phyloP scores from a whole-genome alignment of 2,329 filamentous ascomycete species.

The Nothophoma quercina region DNA sequence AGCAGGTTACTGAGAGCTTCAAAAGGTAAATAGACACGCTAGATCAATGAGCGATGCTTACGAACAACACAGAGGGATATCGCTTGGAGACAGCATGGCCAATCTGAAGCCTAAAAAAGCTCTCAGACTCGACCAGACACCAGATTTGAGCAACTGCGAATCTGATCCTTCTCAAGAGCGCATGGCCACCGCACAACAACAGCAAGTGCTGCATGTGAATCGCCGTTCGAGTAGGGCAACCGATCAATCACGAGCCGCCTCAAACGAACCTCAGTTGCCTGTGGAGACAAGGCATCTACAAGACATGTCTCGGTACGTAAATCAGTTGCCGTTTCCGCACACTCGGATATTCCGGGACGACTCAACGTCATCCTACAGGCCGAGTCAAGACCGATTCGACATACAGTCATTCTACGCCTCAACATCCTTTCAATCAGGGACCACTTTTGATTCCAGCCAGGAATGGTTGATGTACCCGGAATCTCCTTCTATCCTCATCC shows the following conservation, averaged over 20 bases:
- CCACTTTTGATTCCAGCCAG: background rate
- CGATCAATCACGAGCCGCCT: background rate
- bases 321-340: background rate
- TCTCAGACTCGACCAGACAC: too few species aligned
- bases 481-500: background rate
- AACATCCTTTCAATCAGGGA: too few species aligned
- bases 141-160: too few species aligned
- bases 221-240: background rate
- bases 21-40: too few species aligned
- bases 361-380: background rate
- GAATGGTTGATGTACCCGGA: background rate
- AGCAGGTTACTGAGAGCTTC: too few species aligned
- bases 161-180: too few species aligned
- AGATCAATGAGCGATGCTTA: too few species aligned
- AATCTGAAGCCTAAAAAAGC: too few species aligned
- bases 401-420: background rate
- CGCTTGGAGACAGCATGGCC: too few species aligned
- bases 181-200: background rate
- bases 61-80: too few species aligned
- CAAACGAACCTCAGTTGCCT: background rate
- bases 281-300: background rate
- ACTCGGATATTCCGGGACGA: too few species aligned
- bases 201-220: too few species aligned
- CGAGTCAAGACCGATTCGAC: background rate
- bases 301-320: slow-evolving; percentile 3